phyloP scores from a whole-genome alignment of 208 protist genomes.

The Blechomonas ayalai region DNA sequence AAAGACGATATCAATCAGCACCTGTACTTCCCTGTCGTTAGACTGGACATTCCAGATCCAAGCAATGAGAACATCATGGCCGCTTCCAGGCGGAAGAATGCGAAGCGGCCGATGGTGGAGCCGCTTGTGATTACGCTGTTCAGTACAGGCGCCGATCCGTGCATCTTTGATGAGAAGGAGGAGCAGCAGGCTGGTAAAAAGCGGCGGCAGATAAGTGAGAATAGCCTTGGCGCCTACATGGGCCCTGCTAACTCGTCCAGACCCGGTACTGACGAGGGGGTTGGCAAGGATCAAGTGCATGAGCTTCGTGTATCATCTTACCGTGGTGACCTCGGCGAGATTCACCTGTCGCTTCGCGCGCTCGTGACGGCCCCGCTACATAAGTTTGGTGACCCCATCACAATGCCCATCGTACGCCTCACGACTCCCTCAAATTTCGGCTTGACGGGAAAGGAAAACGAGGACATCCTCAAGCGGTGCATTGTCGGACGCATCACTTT shows the following conservation, averaged over 20 bases:
- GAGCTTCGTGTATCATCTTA: slow-evolving; percentile 2
- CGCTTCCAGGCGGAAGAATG: too few relatives aligned
- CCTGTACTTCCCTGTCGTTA: slow-evolving; percentile 22
- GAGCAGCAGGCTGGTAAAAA: too few relatives aligned
- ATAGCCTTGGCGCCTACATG: too few relatives aligned
- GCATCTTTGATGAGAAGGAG: too few relatives aligned
- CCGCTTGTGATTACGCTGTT: too few relatives aligned
- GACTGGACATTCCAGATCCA: slow-evolving; percentile 14
- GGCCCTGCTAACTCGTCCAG: too few relatives aligned
- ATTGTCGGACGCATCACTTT: slow-evolving; percentile 55
- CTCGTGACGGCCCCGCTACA: slow-evolving; percentile 48
- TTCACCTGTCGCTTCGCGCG: slow-evolving; percentile 59
- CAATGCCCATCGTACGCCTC: slow-evolving; percentile 42
- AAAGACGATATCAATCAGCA: slow-evolving; percentile 17
- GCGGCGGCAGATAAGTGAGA: too few relatives aligned
- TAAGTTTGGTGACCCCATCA: slow-evolving; percentile 42
- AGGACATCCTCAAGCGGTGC: slow-evolving; percentile 13
- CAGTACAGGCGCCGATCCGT: too few relatives aligned
- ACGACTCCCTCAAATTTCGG: background rate
- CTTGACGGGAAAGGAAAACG: background rate
- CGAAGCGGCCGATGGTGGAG: too few relatives aligned
- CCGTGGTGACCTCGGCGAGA: slow-evolving; percentile 41
- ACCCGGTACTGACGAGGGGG: too few relatives aligned
- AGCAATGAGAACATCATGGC: too few relatives aligned
- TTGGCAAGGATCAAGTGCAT: background rate